Evolutionary conservation across 495 filamentous ascomycete genomes (phyloP).

Genomic region (Neohortaea acidophila): DNA sequence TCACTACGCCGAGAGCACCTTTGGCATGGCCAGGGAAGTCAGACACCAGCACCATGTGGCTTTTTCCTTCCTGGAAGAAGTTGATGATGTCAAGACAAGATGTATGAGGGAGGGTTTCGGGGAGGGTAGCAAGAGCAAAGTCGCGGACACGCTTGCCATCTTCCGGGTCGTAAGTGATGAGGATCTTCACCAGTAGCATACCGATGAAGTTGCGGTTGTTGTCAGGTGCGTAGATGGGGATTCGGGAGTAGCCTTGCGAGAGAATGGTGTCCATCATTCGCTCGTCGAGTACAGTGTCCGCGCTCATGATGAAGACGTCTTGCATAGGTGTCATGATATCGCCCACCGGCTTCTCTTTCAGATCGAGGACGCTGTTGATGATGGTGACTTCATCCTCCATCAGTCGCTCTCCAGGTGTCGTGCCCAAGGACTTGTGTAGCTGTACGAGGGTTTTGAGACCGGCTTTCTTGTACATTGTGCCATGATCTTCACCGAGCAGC

Average conservation of each 20-base stretch:
- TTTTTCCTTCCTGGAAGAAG: slow-evolving; percentile 98
- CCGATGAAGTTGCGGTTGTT: slow-evolving; percentile 80
- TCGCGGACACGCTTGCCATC: slow-evolving; percentile 71
- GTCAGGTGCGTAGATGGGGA: slow-evolving; percentile 79
- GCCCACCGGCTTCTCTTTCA: slow-evolving; percentile 90
- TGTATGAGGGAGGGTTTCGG: slow-evolving; percentile 85
- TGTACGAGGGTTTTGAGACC: slow-evolving; percentile 84
- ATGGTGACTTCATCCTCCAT: slow-evolving; percentile 98
- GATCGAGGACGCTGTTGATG: slow-evolving; percentile 86
- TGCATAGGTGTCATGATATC: slow-evolving; percentile 97
- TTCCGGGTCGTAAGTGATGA: slow-evolving; percentile 97
- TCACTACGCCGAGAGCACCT: slow-evolving; percentile 84
- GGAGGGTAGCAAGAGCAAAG: slow-evolving; percentile 82
- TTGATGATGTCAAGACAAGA: slow-evolving; percentile 97
- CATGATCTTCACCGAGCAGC: slow-evolving; percentile 80
- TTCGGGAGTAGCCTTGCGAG: slow-evolving; percentile 83
- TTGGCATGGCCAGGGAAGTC: slow-evolving; percentile 75
- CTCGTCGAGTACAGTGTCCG: slow-evolving; percentile 82
- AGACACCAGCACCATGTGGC: slow-evolving; percentile 94
- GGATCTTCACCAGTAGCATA: slow-evolving; percentile 94
- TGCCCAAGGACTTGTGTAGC: slow-evolving; percentile 77
- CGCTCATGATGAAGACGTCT: slow-evolving; percentile 88
- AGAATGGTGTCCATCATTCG: slow-evolving; percentile 83
- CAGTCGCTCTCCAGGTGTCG: slow-evolving; percentile 65
- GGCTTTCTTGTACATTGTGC: slow-evolving; percentile 90